Conservation (phyloP, 768 basidiomycete genomes). For the Lactarius pseudohatsudake region DNA sequence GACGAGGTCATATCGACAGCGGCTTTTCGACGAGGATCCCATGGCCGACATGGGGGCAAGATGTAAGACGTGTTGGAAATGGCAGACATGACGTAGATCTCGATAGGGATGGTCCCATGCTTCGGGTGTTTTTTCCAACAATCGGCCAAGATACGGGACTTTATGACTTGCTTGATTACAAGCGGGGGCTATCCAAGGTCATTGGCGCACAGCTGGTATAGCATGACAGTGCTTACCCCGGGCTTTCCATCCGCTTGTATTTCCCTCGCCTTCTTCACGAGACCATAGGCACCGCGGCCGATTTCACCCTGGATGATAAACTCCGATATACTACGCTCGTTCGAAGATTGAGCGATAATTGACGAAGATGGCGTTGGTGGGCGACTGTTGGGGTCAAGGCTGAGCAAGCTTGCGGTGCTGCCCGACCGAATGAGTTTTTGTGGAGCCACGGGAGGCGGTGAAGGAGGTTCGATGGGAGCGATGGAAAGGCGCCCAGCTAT, state of each 20-base stretch:
- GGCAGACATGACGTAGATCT: constrained; percentile 92
- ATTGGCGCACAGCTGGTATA: constrained; percentile 21
- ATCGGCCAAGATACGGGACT: constrained; percentile 96
- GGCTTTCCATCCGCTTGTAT: constrained; percentile 68
- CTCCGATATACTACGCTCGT: constrained; percentile 76
- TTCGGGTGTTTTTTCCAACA: constrained; percentile 98
- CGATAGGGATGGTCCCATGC: constrained; percentile 96
- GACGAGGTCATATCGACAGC: constrained; percentile 19
- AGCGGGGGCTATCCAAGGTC: constrained; percentile 64
- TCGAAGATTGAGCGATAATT: constrained; percentile 44
- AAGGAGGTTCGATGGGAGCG: constrained; percentile 71
- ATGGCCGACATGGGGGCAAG: constrained; percentile 75
- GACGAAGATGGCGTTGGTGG: constrained; percentile 58
- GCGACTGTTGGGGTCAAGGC: constrained; percentile 56
- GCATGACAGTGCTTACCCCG: constrained; percentile 61
- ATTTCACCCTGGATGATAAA: constrained; percentile 86
- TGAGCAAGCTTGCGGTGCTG: constrained; percentile 64
- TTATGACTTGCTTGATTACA: constrained; percentile 98
- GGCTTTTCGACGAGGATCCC: constrained; percentile 68
- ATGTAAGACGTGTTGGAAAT: constrained; percentile 80
- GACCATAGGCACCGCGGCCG: constrained; percentile 91
- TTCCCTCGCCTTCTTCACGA: constrained; percentile 88
- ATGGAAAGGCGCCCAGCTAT: constrained; percentile 81
- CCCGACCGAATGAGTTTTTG: constrained; percentile 62
- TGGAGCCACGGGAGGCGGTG: constrained; percentile 58